Conservation (phyloP, 1,284 basidiomycete species). For the Irpex sp. region DNA sequence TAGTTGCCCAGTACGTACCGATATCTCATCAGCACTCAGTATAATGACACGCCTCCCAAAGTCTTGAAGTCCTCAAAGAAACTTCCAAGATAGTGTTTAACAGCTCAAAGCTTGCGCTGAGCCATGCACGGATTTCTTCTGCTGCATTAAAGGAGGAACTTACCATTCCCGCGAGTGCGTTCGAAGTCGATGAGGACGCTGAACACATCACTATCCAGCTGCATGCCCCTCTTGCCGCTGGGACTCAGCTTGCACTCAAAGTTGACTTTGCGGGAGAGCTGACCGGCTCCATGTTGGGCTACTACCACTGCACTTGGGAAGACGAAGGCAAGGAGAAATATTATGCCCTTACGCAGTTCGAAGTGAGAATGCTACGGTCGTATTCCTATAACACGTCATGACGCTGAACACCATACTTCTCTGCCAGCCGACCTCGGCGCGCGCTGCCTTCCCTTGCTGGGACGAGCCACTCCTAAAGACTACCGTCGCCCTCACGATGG, state of each 20-base stretch:
- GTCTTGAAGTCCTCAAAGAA: conserved; percentile 68
- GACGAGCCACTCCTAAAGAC: conserved; percentile 94
- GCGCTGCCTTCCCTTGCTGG: conserved; percentile 86
- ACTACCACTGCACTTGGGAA: conserved; percentile 61
- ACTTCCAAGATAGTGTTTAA: conserved; percentile 74
- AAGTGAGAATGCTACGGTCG: conserved; percentile 37
- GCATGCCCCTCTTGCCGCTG: conserved; percentile 50
- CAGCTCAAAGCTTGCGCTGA: conserved; percentile 66
- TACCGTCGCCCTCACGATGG: conserved; percentile 79
- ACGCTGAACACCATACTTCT: neutral
- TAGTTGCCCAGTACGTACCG: conserved; percentile 60
- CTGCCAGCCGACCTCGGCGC: conserved; percentile 79
- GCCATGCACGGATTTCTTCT: conserved; percentile 61
- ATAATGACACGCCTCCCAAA: conserved; percentile 24
- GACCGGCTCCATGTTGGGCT: conserved; percentile 69
- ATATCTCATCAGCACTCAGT: neutral
- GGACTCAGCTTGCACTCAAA: conserved; percentile 61
- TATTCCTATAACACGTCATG: neutral
- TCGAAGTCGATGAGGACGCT: conserved; percentile 48
- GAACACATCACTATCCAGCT: conserved; percentile 67
- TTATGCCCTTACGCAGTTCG: conserved; percentile 83
- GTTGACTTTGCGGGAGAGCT: conserved; percentile 64
- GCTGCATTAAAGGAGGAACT: conserved; percentile 55
- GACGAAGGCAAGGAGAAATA: conserved; percentile 54
- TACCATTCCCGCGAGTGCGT: conserved; percentile 41